phyloP scores from a whole-genome alignment of 2,329 filamentous ascomycete genomes.

The Dothidotthia symphoricarpi region DNA sequence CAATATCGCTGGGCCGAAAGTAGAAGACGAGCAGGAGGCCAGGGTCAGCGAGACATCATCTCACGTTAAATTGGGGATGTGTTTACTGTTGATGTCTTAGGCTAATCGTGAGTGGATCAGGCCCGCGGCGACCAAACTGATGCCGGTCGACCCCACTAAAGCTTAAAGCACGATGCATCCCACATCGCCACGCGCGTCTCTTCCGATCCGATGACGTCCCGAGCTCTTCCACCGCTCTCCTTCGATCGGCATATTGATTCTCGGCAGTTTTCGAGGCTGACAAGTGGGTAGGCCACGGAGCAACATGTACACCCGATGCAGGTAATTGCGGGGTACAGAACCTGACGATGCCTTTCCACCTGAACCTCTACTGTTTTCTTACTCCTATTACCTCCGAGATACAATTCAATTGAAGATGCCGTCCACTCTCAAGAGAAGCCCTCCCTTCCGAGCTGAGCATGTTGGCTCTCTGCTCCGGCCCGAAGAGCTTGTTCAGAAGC shows the following conservation, averaged over 20 bases:
- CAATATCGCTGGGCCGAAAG: no score
- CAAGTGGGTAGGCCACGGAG: slow-evolving; percentile 9
- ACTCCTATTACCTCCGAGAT: slow-evolving; percentile 4
- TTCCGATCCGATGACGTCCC: slow-evolving; percentile 6
- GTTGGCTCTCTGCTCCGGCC: slow-evolving; percentile 70
- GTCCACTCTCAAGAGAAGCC: slow-evolving; percentile 40
- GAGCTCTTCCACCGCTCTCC: neutral
- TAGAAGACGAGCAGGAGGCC: no score
- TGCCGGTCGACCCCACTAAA: no score
- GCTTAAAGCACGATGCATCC: no score
- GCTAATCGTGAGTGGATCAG: no score
- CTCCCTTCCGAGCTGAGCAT: slow-evolving; percentile 71
- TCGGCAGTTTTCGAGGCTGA: neutral
- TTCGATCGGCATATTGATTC: neutral
- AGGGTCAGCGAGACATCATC: no score
- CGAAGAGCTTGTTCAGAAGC: slow-evolving; percentile 58
- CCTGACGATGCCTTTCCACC: slow-evolving; percentile 1
- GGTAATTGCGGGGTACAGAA: slow-evolving; percentile 23
- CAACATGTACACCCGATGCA: slow-evolving; percentile 12
- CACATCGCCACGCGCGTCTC: no score
- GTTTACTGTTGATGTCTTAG: no score
- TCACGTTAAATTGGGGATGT: no score
- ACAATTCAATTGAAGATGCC: slow-evolving; percentile 32
- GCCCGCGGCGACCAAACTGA: no score
- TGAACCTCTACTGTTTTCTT: slow-evolving; percentile 4